Evolutionary conservation across 2,329 filamentous ascomycete genomes (phyloP).

Genomic region (Helotiales sp.): DNA sequence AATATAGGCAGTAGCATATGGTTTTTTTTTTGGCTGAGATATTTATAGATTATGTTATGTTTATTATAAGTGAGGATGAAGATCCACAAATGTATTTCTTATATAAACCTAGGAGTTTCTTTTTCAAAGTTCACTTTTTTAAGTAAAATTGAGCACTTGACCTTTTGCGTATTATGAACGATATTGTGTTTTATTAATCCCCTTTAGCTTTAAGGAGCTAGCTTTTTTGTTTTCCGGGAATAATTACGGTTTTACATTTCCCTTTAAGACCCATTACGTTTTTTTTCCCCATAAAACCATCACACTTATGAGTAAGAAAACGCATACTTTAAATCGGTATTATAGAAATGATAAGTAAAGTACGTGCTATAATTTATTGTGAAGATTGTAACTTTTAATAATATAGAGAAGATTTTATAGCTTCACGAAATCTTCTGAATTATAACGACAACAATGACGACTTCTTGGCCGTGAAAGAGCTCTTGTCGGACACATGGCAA

Average conservation of each 20-base stretch:
- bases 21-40: neutral
- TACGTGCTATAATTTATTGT: conserved; percentile 24
- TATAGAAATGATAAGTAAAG: conserved; percentile 25
- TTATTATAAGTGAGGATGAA: neutral
- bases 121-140: conserved; percentile 10
- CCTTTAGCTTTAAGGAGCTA: conserved; percentile 14
- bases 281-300: conserved; percentile 19
- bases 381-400: too few species aligned
- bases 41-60: neutral
- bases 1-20: neutral
- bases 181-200: conserved; percentile 20
- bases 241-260: conserved; percentile 4
- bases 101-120: conserved; percentile 15
- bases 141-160: conserved; percentile 18
- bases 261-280: conserved; percentile 11
- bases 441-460: conserved; percentile 11
- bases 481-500: conserved; percentile 20
- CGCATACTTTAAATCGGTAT: conserved; percentile 13
- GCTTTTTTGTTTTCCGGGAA: conserved; percentile 19
- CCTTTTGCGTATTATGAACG: conserved; percentile 10
- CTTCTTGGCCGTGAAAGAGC: conserved; percentile 22
- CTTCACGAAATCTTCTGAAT: conserved; percentile 21
- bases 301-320: conserved; percentile 17
- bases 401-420: conserved; percentile 26
- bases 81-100: conserved; percentile 7